phyloP scores from a whole-genome alignment of 73 alveolate species.

The Tetrahymena borealis region DNA sequence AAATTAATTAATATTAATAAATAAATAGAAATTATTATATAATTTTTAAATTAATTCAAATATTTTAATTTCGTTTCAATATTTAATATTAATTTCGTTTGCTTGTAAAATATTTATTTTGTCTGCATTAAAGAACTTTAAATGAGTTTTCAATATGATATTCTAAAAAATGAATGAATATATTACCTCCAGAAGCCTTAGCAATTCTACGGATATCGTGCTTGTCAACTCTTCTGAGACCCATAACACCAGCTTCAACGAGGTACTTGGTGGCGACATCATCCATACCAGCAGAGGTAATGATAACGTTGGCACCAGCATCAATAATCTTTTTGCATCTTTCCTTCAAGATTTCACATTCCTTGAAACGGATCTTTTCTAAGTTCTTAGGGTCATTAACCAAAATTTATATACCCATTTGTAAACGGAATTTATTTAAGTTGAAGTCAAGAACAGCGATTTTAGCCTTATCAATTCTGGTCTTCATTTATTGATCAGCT shows the following conservation, averaged over 20 bases:
- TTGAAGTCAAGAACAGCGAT: constrained; percentile 94
- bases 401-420: constrained; percentile 78
- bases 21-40: background rate
- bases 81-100: background rate
- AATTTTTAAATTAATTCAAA: no score
- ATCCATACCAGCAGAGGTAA: constrained; percentile 96
- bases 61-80: no score
- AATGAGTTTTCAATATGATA: no score
- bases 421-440: constrained; percentile 87
- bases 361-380: constrained; percentile 89
- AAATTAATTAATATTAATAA: background rate
- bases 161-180: no score
- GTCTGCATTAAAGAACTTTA: no score
- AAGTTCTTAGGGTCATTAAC: constrained; percentile 81
- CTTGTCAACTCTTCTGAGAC: constrained; percentile 90
- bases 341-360: constrained; percentile 87
- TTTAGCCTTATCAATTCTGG: constrained; percentile 85
- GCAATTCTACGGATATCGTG: constrained; percentile 97
- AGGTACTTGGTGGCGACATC: constrained; percentile 97
- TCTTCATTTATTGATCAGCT: constrained; percentile 93
- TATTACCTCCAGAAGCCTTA: constrained; percentile 85
- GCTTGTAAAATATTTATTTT: no score
- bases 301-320: constrained; percentile 97
- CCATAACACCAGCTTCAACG: constrained; percentile 91
- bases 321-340: constrained; percentile 80